phyloP scores from a whole-genome alignment of 345 rosid genomes.

The Noccaea caerulescens region DNA sequence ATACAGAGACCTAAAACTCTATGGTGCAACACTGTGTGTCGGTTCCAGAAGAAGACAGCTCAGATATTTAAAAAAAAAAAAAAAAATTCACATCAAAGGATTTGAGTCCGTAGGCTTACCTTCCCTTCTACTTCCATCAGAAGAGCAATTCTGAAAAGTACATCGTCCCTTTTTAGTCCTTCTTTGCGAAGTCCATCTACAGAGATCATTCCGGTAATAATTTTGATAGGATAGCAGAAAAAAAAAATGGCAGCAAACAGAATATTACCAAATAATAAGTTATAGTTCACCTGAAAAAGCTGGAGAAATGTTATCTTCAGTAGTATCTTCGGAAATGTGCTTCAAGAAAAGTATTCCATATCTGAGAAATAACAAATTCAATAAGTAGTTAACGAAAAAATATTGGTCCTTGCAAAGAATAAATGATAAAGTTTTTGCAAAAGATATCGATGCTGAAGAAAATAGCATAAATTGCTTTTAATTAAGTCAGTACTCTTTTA shows the following conservation, averaged over 20 bases:
- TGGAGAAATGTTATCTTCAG: slow-evolving; percentile 45
- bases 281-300: slow-evolving; percentile 62
- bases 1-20: slow-evolving; percentile 6
- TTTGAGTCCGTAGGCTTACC: slow-evolving; percentile 48
- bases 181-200: slow-evolving; percentile 91
- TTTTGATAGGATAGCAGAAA: background rate
- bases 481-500: slow-evolving; percentile 54
- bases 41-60: slow-evolving; percentile 1
- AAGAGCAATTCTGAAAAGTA: slow-evolving; percentile 65
- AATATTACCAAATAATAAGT: slow-evolving; percentile 1
- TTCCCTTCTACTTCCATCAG: slow-evolving; percentile 62
- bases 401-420: background rate
- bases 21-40: background rate
- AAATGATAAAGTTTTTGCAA: background rate
- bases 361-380: slow-evolving; percentile 44
- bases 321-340: slow-evolving; percentile 57
- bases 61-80: background rate
- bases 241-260: background rate
- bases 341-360: slow-evolving; percentile 67
- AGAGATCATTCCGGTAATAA: slow-evolving; percentile 30
- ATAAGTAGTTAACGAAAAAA: background rate
- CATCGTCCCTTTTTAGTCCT: slow-evolving; percentile 61
- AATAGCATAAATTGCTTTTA: slow-evolving; percentile 14
- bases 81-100: background rate
- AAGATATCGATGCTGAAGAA: slow-evolving; percentile 5